Evolutionary conservation across 164 flowering plant species (phyloP).

Genomic region (Liriodendron chinense): DNA sequence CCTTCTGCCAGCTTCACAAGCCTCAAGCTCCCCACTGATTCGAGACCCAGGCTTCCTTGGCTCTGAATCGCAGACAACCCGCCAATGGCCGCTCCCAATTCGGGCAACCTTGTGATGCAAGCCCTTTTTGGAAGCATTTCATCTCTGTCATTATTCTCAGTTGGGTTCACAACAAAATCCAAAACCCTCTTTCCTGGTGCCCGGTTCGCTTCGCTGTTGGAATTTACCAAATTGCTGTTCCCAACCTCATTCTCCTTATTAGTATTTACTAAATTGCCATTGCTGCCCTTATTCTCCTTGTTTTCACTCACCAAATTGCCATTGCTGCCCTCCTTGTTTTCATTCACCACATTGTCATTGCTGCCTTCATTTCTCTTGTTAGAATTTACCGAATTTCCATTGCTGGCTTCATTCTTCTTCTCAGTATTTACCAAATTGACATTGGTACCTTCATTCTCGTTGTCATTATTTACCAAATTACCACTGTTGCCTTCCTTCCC

Average conservation of each 20-base stretch:
- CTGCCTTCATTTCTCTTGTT: no score
- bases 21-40: neutral
- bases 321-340: no score
- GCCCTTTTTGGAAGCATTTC: neutral
- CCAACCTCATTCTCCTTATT: no score
- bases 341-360: no score
- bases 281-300: no score
- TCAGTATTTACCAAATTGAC: neutral
- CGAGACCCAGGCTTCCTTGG: neutral
- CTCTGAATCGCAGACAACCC: neutral
- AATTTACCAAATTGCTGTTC: neutral
- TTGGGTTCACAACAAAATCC: neutral
- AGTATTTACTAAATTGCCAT: no score
- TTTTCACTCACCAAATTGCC: no score
- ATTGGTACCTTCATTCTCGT: neutral
- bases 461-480: neutral
- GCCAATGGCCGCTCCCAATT: neutral
- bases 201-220: neutral
- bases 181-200: neutral
- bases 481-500: neutral
- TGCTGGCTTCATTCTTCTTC: neutral
- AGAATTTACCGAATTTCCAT: neutral
- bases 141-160: neutral
- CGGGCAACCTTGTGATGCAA: neutral
- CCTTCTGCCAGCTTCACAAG: constrained; percentile 22